phyloP scores from a whole-genome alignment of 257 asterid species.

The Haberlea rhodopensis region DNA sequence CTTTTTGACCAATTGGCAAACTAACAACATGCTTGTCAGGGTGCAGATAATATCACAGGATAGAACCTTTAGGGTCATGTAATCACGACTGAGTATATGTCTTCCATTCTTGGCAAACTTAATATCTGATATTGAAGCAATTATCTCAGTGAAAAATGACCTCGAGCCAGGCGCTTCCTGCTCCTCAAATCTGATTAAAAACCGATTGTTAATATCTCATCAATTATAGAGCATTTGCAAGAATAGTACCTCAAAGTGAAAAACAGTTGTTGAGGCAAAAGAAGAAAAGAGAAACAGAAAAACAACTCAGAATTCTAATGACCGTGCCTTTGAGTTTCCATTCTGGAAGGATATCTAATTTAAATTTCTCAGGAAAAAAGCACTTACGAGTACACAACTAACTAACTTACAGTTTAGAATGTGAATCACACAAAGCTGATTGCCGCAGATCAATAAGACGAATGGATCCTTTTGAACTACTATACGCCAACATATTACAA shows the following conservation, averaged over 20 bases:
- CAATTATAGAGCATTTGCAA: constrained; percentile 14
- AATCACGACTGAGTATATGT: constrained; percentile 78
- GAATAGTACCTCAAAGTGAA: constrained; percentile 18
- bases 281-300: not conserved
- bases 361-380: constrained; percentile 18
- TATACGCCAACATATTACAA: constrained; percentile 91
- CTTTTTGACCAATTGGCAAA: not conserved
- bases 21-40: not conserved
- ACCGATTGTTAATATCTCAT: constrained; percentile 25
- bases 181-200: constrained; percentile 70
- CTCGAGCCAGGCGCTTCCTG: constrained; percentile 86
- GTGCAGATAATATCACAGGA: constrained; percentile 18
- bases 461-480: constrained; percentile 98
- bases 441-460: constrained; percentile 99
- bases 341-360: constrained; percentile 1
- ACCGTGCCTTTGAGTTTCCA: constrained; percentile 19
- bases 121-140: constrained; percentile 84
- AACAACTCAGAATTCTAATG: constrained; percentile 16
- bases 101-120: constrained; percentile 83
- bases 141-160: constrained; percentile 85
- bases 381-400: not conserved
- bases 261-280: constrained; percentile 15
- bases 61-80: constrained; percentile 83
- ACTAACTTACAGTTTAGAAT: constrained; percentile 77
- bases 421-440: constrained; percentile 97